Conservation (phyloP, 305 asterid species). For the Solanum chacoense region DNA sequence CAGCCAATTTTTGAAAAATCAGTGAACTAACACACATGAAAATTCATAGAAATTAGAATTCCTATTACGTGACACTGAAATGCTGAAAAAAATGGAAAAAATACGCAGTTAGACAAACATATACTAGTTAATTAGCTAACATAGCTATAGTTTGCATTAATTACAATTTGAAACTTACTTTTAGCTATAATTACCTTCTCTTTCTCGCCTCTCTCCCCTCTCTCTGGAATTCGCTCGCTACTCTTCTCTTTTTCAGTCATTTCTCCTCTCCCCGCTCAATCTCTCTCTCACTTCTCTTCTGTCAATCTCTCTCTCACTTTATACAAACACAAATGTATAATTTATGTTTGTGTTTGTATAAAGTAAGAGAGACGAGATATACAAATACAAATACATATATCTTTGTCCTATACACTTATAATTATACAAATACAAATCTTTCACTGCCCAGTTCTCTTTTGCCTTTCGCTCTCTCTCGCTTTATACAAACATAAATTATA, state of each 20-base stretch:
- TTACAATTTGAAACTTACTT: too few species aligned
- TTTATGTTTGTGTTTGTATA: background rate
- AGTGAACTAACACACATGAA: background rate
- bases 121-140: background rate
- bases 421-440: background rate
- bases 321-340: too few species aligned
- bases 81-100: background rate
- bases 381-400: background rate
- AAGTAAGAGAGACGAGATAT: background rate
- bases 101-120: too few species aligned
- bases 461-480: background rate
- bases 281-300: background rate
- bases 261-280: too few species aligned
- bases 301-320: background rate
- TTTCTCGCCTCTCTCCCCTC: background rate
- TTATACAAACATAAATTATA: too few species aligned
- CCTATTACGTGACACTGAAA: background rate
- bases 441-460: background rate
- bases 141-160: background rate
- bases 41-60: background rate
- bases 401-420: background rate
- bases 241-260: background rate
- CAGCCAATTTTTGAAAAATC: background rate
- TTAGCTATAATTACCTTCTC: background rate
- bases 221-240: background rate